Base-by-base conservation (phyloP, 768 basidiomycete species). In the Coprinopsis cinerea region DNA sequence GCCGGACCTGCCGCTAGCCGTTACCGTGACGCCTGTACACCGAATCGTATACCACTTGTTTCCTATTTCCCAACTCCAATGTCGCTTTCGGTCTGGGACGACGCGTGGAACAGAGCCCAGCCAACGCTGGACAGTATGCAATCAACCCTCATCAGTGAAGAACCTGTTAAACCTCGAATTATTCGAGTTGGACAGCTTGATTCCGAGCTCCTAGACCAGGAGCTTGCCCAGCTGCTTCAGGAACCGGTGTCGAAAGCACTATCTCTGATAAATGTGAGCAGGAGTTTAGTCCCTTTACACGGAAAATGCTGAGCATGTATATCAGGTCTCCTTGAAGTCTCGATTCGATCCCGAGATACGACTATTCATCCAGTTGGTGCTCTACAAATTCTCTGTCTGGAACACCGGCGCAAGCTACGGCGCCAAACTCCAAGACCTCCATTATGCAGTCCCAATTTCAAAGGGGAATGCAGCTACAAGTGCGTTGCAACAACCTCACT, bases 111-210 rank as follows among this genome's bases (percentile, higher is more conserved):
- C 37, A 61, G 64, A 52, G 82, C 83, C 3, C 79, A 83, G 53
- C 75, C 79, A 24, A 67, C 59, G 9, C 69, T 92, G 6, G 57
- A 70, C 20, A 64, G 70, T 10, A 75, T 85, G 34, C 69, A 73
- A 44, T 62, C 67, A 24, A 64, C 69, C 11, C 56, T 82, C 20
- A 58, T 57, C 18, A 52, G 65, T 4, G 55, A 60, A 7, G 46
- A 61, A 14, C 47, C 61, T n/a, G 64, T 70, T 22, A 48, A 53
- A 41, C 61, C 74, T 23, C 75, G 84, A n/a, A 68, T 84, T 25
- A 71, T 81, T 22, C 87, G 93, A 37, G 92, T 98, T 42, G 87
- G 88, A 6, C 90, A 95, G 65, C 80, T 97, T 47, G 95, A 98
- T 64, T 82, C 94, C 2, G 86, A 92, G 57, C 74, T 94, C 20